Percentiles rank a stretch among this genome's conserved stretches.
Evolutionary conservation across 1,284 basidiomycete genomes (phyloP).

Genomic region (Porodaedalea pini): DNA sequence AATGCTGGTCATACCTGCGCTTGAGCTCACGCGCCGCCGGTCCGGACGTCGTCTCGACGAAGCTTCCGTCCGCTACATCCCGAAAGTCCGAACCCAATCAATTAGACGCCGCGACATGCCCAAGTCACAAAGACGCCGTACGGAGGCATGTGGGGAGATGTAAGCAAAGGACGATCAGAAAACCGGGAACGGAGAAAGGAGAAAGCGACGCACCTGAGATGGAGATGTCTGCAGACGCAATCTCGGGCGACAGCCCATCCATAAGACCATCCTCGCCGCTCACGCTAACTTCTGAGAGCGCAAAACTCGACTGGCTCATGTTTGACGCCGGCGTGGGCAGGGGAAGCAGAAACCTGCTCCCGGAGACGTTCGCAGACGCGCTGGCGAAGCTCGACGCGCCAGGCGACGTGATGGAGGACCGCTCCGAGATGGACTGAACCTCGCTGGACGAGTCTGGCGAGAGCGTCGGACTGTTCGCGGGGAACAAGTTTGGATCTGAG

Average conservation of each 20-base stretch:
- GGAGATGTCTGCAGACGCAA: constrained; percentile 55
- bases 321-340: constrained; percentile 42
- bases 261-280: constrained; percentile 25
- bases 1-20: constrained; percentile 61
- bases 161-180: constrained; percentile 15
- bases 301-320: constrained; percentile 41
- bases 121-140: neutral
- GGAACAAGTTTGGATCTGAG: constrained; percentile 20
- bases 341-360: constrained; percentile 39
- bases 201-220: constrained; percentile 51
- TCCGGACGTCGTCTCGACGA: constrained; percentile 74
- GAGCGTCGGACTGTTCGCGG: neutral
- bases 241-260: constrained; percentile 41
- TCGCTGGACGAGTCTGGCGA: neutral
- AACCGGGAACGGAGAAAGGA: constrained; percentile 1
- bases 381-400: neutral
- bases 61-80: constrained; percentile 60
- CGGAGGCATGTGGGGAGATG: constrained; percentile 13
- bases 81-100: neutral
- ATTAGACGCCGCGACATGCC: neutral
- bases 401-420: neutral
- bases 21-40: constrained; percentile 71
- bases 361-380: neutral
- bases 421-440: neutral
- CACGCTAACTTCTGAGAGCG: constrained; percentile 37